A percentile compares a stretch with the other conserved stretches of the same genome.
phyloP scores from a whole-genome alignment of 352 stramenopile genomes.

The Globisporangium radiosum region DNA sequence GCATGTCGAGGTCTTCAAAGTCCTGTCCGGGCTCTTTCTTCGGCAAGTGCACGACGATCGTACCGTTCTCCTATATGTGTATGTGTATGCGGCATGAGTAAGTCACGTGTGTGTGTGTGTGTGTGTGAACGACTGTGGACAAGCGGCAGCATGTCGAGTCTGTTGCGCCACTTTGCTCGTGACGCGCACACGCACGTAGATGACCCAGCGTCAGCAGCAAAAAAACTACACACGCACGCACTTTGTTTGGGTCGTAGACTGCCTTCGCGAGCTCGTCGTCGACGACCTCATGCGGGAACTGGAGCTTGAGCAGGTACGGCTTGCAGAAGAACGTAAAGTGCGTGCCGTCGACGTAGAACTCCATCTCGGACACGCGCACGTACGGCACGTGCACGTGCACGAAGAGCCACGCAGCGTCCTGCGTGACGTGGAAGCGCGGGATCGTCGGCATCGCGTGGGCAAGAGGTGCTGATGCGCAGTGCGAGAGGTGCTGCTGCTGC shows the following conservation, averaged over 20 bases:
- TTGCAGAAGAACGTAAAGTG: conserved; percentile 96
- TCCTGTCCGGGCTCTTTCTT: conserved; percentile 85
- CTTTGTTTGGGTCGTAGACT: conserved; percentile 88
- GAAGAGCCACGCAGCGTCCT: conserved; percentile 78
- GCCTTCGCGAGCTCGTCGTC: conserved; percentile 88
- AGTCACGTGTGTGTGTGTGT: neutral
- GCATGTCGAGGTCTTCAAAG: conserved; percentile 91
- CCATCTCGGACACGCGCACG: conserved; percentile 89
- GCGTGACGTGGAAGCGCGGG: conserved; percentile 77
- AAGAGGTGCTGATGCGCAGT: no score
- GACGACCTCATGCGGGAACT: conserved; percentile 86
- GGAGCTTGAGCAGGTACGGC: conserved; percentile 96
- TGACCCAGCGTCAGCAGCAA: no score
- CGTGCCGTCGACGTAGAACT: conserved; percentile 86
- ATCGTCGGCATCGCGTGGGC: conserved; percentile 53
- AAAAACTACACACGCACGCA: conserved; percentile 7
- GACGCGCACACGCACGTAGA: no score
- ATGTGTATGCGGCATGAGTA: neutral
- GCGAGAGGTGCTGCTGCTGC: neutral
- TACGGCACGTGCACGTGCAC: conserved; percentile 88
- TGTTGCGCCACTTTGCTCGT: no score
- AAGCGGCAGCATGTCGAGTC: no score
- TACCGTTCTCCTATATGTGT: conserved; percentile 80
- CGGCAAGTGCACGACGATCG: conserved; percentile 86
- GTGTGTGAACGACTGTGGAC: neutral